phyloP scores from a whole-genome alignment of 352 stramenopile species.

The Pythium periplocum region DNA sequence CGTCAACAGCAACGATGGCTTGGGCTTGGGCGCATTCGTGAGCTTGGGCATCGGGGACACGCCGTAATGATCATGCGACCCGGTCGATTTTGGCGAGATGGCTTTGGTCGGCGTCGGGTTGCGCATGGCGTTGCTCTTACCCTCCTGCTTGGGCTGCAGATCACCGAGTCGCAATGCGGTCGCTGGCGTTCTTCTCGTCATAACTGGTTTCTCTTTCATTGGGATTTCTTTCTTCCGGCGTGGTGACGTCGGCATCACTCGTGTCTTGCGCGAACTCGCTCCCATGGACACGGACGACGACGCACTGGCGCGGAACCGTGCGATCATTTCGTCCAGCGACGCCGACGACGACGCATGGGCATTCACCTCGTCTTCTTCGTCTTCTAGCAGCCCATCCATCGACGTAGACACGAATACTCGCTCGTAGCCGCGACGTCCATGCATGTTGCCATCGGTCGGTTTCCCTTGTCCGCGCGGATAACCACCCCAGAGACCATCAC shows the following conservation, averaged over 20 bases:
- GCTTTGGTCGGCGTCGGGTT: too few relatives aligned
- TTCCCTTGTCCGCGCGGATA: not conserved
- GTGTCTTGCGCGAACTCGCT: not conserved
- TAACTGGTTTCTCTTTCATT: not conserved
- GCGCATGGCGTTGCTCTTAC: not conserved
- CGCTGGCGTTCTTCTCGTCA: constrained; percentile 1
- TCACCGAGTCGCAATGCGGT: constrained; percentile 1
- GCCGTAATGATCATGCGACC: not conserved
- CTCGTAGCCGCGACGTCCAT: not conserved
- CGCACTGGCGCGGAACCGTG: constrained; percentile 34
- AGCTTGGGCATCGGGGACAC: constrained; percentile 49
- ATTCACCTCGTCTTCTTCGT: constrained; percentile 7
- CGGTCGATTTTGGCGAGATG: too few relatives aligned
- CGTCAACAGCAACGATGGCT: constrained; percentile 26
- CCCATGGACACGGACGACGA: constrained; percentile 6
- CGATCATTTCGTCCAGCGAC: constrained; percentile 49
- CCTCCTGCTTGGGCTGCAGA: constrained; percentile 1
- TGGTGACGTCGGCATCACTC: not conserved
- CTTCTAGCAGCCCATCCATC: constrained; percentile 10
- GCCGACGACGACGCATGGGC: constrained; percentile 10
- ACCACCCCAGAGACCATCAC: too few relatives aligned
- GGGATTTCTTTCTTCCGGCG: not conserved
- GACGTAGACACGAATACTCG: not conserved
- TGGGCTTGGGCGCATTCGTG: constrained; percentile 30
- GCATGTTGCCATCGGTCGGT: not conserved